Base-by-base conservation (phyloP, 2,329 filamentous ascomycete genomes). In the Hypoxylon sp. region DNA sequence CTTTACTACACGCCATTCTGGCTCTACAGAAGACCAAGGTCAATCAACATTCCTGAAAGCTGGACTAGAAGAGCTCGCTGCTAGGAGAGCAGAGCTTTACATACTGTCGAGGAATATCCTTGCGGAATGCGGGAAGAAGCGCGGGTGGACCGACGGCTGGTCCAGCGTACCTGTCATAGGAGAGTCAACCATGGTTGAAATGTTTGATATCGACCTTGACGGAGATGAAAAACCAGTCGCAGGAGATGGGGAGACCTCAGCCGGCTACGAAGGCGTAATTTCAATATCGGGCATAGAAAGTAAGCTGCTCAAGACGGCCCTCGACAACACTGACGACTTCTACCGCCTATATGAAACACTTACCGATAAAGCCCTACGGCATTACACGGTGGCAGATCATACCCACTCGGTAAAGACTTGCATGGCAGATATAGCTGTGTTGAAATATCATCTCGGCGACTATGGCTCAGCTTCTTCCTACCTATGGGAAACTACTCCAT, bases 361-460 rank as follows among this genome's bases (percentile, higher is more conserved):
- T n/a, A 97, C 93, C 6, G 92, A 96, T 73, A 91, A 92, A 69
- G 91, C 94, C 2, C 87, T 97, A 63, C 91, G 92, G 1, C 92
- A 97, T 76, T 97, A 93, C 77, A 90, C 90, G 13, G 88, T 94
- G 3, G 94, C 94, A 3, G 92, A 90, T 61, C 92, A 95, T 70
- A 85, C 85, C 0, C 91, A 97, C 73, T 92, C 93, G 6, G 90
- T 92, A 0, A 90, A 97, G 73, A 87, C 90, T 19, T 90, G 91
- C 67, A 88, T 94, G 78, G 92, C 93, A 9, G 96, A 99, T 79
- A 86, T 98, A 50, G 96, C 94, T 1, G 87, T 96, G 4, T 83
- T 98, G 55, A 94, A 95, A 75, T 96, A 91, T 73, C 88, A 92
- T 66, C 84, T 92, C 2, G 87, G 88, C 22, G 92, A 98, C 71